Conservation (phyloP, 225 moss, liverwort and hornwort genomes). For the Asterella californica region DNA sequence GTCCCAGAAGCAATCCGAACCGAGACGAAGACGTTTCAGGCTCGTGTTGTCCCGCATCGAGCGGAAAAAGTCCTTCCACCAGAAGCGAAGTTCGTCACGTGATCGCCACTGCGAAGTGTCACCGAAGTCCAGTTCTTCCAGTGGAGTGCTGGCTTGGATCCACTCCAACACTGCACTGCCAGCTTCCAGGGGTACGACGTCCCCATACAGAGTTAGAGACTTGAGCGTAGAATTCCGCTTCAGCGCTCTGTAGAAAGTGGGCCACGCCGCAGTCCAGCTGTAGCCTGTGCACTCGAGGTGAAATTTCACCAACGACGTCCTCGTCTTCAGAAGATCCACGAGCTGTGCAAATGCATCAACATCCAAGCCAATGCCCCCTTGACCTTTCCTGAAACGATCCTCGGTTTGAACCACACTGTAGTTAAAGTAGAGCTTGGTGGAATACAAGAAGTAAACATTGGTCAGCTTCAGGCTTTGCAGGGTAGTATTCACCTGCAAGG, state of each 20-base stretch:
- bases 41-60: conserved; percentile 22
- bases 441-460: conserved; percentile 15
- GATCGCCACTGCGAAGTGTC: conserved; percentile 24
- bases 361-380: conserved; percentile 16
- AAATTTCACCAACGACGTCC: conserved; percentile 3
- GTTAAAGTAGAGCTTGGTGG: conserved; percentile 19
- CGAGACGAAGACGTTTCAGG: conserved; percentile 12
- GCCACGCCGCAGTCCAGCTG: conserved; percentile 20
- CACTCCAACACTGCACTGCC: conserved; percentile 19
- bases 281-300: conserved; percentile 25
- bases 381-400: conserved; percentile 13
- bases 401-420: conserved; percentile 12
- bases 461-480: conserved; percentile 15
- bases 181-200: conserved; percentile 16
- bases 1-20: conserved; percentile 10
- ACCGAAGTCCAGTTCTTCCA: conserved; percentile 23
- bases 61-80: conserved; percentile 25
- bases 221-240: conserved; percentile 18
- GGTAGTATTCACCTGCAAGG: conserved; percentile 13
- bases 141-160: conserved; percentile 22
- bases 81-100: conserved; percentile 20
- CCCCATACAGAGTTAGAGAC: conserved; percentile 17
- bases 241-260: conserved; percentile 17
- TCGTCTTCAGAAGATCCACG: conserved; percentile 13
- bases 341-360: conserved; percentile 18